A percentile compares a stretch with the other conserved stretches of the same genome.
Conservation (phyloP, 768 basidiomycete species). For the Ramaria rubella region DNA sequence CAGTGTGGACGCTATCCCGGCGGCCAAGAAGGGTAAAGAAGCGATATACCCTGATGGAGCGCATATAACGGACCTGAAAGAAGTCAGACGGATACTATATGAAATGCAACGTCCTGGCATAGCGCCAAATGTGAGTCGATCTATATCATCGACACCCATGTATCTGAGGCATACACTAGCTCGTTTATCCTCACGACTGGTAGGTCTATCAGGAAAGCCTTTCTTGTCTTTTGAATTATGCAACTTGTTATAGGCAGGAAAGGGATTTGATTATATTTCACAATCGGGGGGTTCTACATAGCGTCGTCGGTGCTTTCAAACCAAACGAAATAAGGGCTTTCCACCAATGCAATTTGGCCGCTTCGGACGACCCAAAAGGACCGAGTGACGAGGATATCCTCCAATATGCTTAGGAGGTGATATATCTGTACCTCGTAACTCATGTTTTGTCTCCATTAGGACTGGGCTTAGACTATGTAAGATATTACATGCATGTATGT, state of each 20-base stretch:
- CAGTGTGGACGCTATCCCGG: conserved; percentile 66
- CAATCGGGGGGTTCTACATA: conserved; percentile 75
- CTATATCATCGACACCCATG: neutral
- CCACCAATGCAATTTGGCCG: conserved; percentile 87
- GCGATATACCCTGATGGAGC: conserved; percentile 82
- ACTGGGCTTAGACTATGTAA: too few relatives aligned
- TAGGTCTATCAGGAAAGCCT: conserved; percentile 24
- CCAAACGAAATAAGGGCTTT: conserved; percentile 58
- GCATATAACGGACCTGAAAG: conserved; percentile 62
- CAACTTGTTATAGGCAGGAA: conserved; percentile 33
- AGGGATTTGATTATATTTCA: conserved; percentile 81
- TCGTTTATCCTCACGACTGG: conserved; percentile 91
- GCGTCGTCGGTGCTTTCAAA: conserved; percentile 71
- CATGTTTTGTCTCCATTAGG: too few relatives aligned
- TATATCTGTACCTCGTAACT: neutral
- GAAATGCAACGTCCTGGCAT: conserved; percentile 87
- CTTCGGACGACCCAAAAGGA: conserved; percentile 62
- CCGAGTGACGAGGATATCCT: conserved; percentile 62
- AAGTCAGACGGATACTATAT: conserved; percentile 71
- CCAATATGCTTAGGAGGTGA: conserved; percentile 42
- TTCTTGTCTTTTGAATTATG: neutral
- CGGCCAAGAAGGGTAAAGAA: conserved; percentile 46
- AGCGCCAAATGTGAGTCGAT: conserved; percentile 54
- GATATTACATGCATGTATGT: too few relatives aligned
- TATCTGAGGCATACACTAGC: conserved; percentile 28